These are phyloP conservation scores for Lichenothelia convexa DNA, from an alignment of 495 filamentous ascomycete genomes.

Conservation along the genomic window DNA sequence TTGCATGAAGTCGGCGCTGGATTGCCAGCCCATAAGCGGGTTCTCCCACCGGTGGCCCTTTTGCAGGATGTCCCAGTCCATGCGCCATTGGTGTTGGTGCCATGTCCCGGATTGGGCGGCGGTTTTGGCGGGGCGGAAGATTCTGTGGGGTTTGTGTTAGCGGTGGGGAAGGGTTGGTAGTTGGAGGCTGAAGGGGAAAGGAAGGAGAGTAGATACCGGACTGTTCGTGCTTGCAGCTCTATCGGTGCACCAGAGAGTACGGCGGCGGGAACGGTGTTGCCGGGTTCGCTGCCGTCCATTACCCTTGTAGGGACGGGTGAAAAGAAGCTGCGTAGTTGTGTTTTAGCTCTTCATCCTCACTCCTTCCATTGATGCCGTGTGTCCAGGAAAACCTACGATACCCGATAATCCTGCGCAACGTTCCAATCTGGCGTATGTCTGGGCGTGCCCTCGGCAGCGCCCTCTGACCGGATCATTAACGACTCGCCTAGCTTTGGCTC, in stretches of 20 bases:
- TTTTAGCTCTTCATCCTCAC: neutral
- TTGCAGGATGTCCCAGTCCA: constrained; percentile 90
- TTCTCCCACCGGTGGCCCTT: constrained; percentile 97
- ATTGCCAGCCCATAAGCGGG: constrained; percentile 95
- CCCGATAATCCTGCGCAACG: constrained; percentile 57
- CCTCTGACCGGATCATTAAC: constrained; percentile 35
- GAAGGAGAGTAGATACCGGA: constrained; percentile 40
- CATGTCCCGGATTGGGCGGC: constrained; percentile 85
- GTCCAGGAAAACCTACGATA: constrained; percentile 40
- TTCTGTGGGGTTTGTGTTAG: constrained; percentile 30
- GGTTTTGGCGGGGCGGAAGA: constrained; percentile 75
- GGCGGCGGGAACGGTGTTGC: constrained; percentile 54
- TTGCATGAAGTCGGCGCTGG: constrained; percentile 82
- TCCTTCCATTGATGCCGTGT: neutral
- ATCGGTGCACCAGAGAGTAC: constrained; percentile 83
- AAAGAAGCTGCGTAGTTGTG: constrained; percentile 40
- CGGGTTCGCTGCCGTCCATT: constrained; percentile 80
- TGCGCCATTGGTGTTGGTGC: constrained; percentile 72
- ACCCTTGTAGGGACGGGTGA: constrained; percentile 75
- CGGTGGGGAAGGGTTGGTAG: neutral
- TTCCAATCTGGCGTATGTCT: constrained; percentile 65
- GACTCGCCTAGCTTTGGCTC: constrained; percentile 15
- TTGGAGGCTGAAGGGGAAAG: neutral
- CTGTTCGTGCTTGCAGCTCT: constrained; percentile 81
- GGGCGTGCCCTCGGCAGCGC: constrained; percentile 29